Percentiles rank a stretch among this genome's conserved stretches.
Evolutionary conservation across 73 alveolate species (phyloP).

Genomic region (Effrenium voratum): DNA sequence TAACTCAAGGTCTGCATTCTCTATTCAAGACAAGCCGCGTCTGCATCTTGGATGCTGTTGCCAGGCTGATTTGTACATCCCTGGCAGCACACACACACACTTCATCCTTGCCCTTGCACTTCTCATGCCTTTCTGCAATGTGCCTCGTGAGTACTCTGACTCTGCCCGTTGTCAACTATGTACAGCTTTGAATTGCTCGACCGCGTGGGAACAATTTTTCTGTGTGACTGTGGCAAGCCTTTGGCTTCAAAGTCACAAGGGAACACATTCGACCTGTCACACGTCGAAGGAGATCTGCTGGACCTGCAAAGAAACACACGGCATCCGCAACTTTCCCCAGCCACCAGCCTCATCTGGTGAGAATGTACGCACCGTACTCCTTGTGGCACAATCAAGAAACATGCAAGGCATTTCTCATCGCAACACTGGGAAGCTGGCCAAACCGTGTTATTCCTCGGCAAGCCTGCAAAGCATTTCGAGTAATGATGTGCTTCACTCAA

Average conservation of each 20-base stretch:
- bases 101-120: too few species aligned
- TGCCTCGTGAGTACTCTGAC: too few species aligned
- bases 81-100: slow-evolving; percentile 10
- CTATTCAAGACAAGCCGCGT: too few species aligned
- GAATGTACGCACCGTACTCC: slow-evolving; percentile 38
- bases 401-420: neutral
- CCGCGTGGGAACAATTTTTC: too few species aligned
- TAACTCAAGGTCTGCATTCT: too few species aligned
- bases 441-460: slow-evolving; percentile 46
- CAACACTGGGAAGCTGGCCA: neutral
- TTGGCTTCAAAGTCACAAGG: neutral
- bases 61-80: slow-evolving; percentile 22
- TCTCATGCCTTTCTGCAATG: too few species aligned
- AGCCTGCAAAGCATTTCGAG: slow-evolving; percentile 19
- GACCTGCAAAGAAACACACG: neutral
- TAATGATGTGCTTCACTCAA: neutral
- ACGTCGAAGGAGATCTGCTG: slow-evolving; percentile 39
- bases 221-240: too few species aligned
- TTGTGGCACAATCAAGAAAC: too few species aligned
- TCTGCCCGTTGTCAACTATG: too few species aligned
- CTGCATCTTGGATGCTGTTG: slow-evolving; percentile 4
- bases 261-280: neutral
- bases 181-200: too few species aligned
- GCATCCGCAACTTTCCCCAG: neutral
- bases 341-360: slow-evolving; percentile 18